Evolutionary conservation across 225 moss, liverwort and hornwort genomes (phyloP), one percentile per base, ranked within the genome.

Genomic region (Sphagnum tenellum): DNA sequence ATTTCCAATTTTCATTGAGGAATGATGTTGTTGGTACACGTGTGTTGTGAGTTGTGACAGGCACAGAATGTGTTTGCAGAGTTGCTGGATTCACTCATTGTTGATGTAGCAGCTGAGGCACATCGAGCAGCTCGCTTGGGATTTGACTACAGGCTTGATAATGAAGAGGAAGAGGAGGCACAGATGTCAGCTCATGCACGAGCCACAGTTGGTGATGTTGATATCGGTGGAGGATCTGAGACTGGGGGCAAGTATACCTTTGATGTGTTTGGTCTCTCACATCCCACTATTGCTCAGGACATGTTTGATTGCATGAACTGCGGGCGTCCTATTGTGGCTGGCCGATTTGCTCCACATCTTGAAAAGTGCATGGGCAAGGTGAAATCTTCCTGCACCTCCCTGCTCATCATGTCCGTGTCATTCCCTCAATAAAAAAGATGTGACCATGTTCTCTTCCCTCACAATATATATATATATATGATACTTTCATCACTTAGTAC

Each of bases 301-400:
- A 89, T 73, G 76, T 89, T 94, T 63, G 91, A 91, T 13, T 94
- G 94, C 70, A 89, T 94, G 90, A 91, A 94, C 68, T 94, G 94
- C 46, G 85, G 91, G 57, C 89, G 94, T 45, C 87, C 91, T 9
- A 91, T 94, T 52, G 94, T 91, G 63, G 94, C 94, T 56, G 94
- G 94, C 58, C 88, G 94, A 9, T 94, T 94, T 75, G 94, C 94
- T 47, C 94, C 94, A 62, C 94, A 94, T 57, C 74, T 94, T 59
- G 94, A 94, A 70, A 94, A 94, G 74, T 94, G 94, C 66, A 94
- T 94, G 94, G 94, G 94, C 49, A 94, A 94, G 89, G 94, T 94
- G 51, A 8, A 69, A 56, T 8, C 56, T 55, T 57, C 44, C 55
- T 57, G 66, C n/a, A 29, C 29, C 29, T 29, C 29, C 29, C 29